Base-by-base conservation (phyloP, 2,329 filamentous ascomycete species). In the Colletotrichum phormii region DNA sequence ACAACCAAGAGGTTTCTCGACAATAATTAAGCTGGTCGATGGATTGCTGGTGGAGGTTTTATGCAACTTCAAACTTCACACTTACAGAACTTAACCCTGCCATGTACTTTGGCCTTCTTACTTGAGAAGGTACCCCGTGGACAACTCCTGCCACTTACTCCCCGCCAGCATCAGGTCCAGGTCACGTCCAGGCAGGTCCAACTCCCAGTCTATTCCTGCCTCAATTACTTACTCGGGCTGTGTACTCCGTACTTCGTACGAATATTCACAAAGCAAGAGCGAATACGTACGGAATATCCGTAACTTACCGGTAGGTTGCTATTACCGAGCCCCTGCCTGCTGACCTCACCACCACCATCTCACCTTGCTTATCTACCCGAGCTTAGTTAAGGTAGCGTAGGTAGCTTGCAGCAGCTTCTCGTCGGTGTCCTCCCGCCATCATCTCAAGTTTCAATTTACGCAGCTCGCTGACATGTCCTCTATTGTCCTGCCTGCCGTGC, bases 331-430 rank as follows among this genome's bases (percentile, higher is more conserved):
- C 37, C 11, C 29, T 11, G 1, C 8, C 4, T 53, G 24, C 29
- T n/a, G 26, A 18, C n/a, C 15, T 15, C 29, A 13, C 22, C 33
- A 53, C 37, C 37, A 42, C 13, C 33, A 35, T 35, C 37, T 15
- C 29, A 29, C 29, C 46, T n/a, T 51, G 11, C 46, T 29, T 35
- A 24, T 13, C 18, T 33, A 22, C 13, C 15, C 51, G 42, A 5
- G 18, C n/a, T 51, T 26, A 42, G 31, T 11, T 12, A 12, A 42
- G 22, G 13, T 12, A 55, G 57, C 60, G 42, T 69, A 26, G 26
- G n/a, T 35, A 64, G 64, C 35, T 61, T 29, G 5, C 55, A 35
- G 37, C 29, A 57, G 63, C 55, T 67, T 67, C 67, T 24, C 31
- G 26, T 35, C 55, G 66, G 51, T 35, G 35, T 26, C 53, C 35